Evolutionary conservation across 306 rosid genomes (phyloP).

Genomic region (Heteromeles arbutifolia): DNA sequence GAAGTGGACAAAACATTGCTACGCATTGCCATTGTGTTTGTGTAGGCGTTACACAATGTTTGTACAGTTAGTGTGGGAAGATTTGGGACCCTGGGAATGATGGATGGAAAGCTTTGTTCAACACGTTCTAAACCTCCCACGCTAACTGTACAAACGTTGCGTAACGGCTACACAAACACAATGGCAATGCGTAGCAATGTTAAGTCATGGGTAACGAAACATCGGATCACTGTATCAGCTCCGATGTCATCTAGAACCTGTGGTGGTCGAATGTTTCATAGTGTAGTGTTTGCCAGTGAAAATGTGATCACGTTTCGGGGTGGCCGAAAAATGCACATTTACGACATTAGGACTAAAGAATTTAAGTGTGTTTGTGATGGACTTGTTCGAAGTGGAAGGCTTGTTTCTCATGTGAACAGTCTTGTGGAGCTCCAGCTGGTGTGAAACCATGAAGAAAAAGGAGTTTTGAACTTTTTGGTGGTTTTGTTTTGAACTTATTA

Average conservation of each 20-base stretch:
- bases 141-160: slow-evolving; percentile 3
- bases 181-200: slow-evolving; percentile 16
- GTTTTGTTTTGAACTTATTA: neutral
- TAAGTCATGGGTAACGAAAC: slow-evolving; percentile 19
- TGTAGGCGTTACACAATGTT: slow-evolving; percentile 21
- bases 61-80: neutral
- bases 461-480: neutral
- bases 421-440: slow-evolving; percentile 24
- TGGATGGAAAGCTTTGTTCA: slow-evolving; percentile 27
- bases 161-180: slow-evolving; percentile 28
- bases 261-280: neutral
- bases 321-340: neutral
- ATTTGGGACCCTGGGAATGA: slow-evolving; percentile 15
- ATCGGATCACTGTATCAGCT: neutral
- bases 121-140: neutral
- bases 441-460: neutral
- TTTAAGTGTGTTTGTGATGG: neutral
- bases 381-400: neutral
- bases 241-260: neutral
- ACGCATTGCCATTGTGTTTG: slow-evolving; percentile 29
- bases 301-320: slow-evolving; percentile 1
- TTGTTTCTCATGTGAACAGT: slow-evolving; percentile 26
- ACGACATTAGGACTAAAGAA: slow-evolving; percentile 16
- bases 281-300: slow-evolving; percentile 11
- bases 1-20: slow-evolving; percentile 29